A percentile compares a stretch with the other conserved stretches of the same genome.
Evolutionary conservation across 345 rosid genomes (phyloP).

Genomic region (Citrus reticulata): DNA sequence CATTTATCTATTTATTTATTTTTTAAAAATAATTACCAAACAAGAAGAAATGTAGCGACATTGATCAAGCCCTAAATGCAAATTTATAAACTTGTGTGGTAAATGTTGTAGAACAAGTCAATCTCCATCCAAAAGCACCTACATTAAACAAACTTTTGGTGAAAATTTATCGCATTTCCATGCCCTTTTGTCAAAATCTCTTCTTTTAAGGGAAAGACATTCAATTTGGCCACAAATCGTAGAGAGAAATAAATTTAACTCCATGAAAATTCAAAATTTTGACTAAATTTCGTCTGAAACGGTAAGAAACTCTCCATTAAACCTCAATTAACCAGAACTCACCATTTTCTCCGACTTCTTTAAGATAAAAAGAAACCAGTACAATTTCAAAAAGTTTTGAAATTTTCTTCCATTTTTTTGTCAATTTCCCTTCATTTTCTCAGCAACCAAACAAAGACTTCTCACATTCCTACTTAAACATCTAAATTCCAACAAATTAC

Average conservation of each 20-base stretch:
- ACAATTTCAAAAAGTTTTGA: background rate
- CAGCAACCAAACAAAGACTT: background rate
- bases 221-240: background rate
- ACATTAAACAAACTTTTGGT: background rate
- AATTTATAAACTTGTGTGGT: background rate
- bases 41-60: background rate
- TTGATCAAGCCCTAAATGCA: background rate
- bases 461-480: background rate
- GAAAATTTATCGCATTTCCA: background rate
- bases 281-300: background rate
- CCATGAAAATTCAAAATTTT: background rate
- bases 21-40: background rate
- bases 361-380: background rate
- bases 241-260: background rate
- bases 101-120: background rate
- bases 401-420: background rate
- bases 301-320: background rate
- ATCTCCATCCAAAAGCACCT: slow-evolving; percentile 4
- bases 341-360: background rate
- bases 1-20: too few species aligned
- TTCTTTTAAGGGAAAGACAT: background rate
- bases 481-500: background rate
- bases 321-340: background rate
- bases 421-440: slow-evolving; percentile 3
- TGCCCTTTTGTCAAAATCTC: background rate